Percentiles rank a stretch among this genome's conserved stretches.
Conservation (phyloP, 2,329 filamentous ascomycete species). For the Neofusicoccum parvum region DNA sequence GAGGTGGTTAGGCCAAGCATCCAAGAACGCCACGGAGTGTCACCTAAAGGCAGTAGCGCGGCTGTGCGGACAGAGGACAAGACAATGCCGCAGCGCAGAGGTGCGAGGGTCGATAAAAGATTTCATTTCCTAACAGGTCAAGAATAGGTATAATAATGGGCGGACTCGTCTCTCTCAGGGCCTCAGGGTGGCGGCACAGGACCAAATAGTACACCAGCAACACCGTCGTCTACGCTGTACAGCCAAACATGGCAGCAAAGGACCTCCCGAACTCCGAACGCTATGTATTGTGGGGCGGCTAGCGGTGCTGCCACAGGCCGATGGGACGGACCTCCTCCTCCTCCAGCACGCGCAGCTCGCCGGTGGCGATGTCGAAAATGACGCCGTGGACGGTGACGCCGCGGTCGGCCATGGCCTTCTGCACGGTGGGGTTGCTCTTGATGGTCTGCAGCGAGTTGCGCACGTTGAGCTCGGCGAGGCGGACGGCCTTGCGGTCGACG, state of each 20-base stretch:
- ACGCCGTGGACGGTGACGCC: constrained; percentile 77
- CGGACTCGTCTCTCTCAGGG: neutral
- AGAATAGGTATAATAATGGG: constrained; percentile 1
- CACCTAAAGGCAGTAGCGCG: neutral
- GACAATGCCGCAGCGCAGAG: no score
- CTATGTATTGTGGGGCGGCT: neutral
- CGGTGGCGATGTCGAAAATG: constrained; percentile 64
- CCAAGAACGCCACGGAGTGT: neutral
- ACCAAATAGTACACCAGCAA: neutral
- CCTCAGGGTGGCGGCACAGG: neutral
- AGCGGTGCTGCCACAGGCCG: constrained; percentile 17
- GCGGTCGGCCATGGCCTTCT: constrained; percentile 69
- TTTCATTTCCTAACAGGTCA: neutral
- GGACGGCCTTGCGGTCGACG: constrained; percentile 55
- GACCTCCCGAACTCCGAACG: neutral
- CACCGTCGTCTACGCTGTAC: neutral
- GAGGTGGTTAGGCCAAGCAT: neutral
- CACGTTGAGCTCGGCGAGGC: constrained; percentile 75
- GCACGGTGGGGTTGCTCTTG: constrained; percentile 68
- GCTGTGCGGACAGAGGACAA: no score
- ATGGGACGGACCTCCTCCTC: constrained; percentile 2
- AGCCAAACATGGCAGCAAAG: neutral
- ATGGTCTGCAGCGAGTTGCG: constrained; percentile 67
- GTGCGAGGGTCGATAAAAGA: neutral
- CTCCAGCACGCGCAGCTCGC: constrained; percentile 11